Base-by-base conservation (phyloP, 495 filamentous ascomycete species). In the Podospora sp. region DNA sequence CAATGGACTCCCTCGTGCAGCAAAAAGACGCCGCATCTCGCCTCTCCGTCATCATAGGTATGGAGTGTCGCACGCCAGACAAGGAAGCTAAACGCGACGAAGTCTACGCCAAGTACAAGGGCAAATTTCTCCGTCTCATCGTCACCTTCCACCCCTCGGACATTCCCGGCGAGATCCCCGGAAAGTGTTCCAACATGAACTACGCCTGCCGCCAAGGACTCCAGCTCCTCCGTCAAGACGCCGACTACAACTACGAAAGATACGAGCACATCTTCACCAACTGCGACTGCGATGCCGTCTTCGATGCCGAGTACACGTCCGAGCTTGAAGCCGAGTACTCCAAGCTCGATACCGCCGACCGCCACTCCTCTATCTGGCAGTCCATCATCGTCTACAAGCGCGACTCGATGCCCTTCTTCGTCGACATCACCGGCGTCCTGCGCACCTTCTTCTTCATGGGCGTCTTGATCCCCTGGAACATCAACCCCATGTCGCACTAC, bases 401-500 rank as follows among this genome's bases (percentile, higher is more conserved):
- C 50, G 33, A 58, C 21, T 46, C 27, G 0, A 65, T 65, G 63
- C 63, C 63, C 50, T 65, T 65, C 33, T 65, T 65, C 21, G 63
- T 65, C 63, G 63, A 65, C 63, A 65, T 65, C 52, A 65, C 63
- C n/a, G 63, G 63, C 3, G 33, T 50, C 12, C 16, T 65, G 27
- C 63, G 63, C 50, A 65, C 63, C 50, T 65, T 65, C 40, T 65
- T 65, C 52, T 65, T 65, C 52, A 65, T 65, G 63, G 63, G 63
- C 21, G 29, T 65, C 0, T 14, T 58, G 5, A 65, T 65, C 52
- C 63, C 63, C 12, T 65, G 51, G 52, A 65, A 65, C 63, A 65
- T 65, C 52, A 65, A 65, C 21, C 63, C 63, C 25, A 65, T 65
- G 63, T 65, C 63, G 1, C 51, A 58, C 7, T 65, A 65, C 52